Conservation (phyloP, 2,329 filamentous ascomycete genomes). For the Colletotrichum orbiculare region DNA sequence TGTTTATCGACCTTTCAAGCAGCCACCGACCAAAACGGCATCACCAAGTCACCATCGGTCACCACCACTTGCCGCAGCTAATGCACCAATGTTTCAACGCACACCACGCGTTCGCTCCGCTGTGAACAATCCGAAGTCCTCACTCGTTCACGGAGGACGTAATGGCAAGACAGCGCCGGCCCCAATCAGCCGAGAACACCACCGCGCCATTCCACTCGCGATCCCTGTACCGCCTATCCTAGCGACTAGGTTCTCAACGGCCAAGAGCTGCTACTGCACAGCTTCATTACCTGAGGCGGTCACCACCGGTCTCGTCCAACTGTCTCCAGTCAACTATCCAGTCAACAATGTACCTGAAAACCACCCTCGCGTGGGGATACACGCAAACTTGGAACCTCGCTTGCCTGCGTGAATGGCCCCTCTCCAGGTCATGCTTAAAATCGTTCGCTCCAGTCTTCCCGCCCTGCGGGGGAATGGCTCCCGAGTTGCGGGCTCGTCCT, state of each 20-base stretch:
- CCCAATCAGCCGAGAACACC: constrained; percentile 19
- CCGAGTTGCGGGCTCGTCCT: constrained; percentile 29
- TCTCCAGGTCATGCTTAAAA: not conserved
- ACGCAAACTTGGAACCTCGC: no score
- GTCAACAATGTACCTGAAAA: no score
- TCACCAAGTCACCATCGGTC: not conserved
- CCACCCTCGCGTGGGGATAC: no score
- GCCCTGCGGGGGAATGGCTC: constrained; percentile 21
- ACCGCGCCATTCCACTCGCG: constrained; percentile 1
- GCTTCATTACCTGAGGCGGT: no score
- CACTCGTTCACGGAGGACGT: not conserved
- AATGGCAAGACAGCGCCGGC: not conserved
- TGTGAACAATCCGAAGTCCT: constrained; percentile 12
- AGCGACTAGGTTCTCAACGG: not conserved
- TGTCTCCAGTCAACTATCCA: no score
- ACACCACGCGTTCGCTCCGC: constrained; percentile 15
- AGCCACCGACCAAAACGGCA: constrained; percentile 3
- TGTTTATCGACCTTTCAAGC: not conserved
- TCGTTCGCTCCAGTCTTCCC: not conserved
- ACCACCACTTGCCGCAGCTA: constrained; percentile 17
- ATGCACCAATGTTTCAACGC: constrained; percentile 11
- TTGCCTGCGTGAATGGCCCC: not conserved
- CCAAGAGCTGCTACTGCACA: not conserved
- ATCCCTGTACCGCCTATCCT: not conserved
- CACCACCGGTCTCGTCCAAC: no score